Percentiles rank a stretch among this genome's conserved stretches.
Conservation (phyloP, 2,329 filamentous ascomycete genomes). For the Anisogramma anomala region DNA sequence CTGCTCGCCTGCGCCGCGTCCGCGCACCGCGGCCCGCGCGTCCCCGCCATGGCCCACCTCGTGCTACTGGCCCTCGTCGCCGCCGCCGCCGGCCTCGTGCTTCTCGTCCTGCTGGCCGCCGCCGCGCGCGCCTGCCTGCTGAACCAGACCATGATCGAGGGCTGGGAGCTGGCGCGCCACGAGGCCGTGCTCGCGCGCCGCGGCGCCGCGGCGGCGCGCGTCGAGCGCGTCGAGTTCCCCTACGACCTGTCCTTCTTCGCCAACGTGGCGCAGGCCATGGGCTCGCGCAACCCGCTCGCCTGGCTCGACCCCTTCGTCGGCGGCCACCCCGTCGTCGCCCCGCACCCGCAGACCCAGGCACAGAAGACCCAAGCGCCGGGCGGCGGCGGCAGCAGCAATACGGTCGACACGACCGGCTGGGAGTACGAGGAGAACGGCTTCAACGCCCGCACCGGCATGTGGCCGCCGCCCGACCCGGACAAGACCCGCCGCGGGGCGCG, state of each 20-base stretch:
- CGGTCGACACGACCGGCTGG: conserved; percentile 35
- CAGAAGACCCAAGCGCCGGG: no score
- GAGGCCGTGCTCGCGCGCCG: conserved; percentile 41
- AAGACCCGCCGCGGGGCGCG: conserved; percentile 37
- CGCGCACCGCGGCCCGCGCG: conserved; percentile 59
- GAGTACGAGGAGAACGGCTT: conserved; percentile 66
- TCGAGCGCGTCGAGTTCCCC: conserved; percentile 63
- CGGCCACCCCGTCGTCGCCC: conserved; percentile 29
- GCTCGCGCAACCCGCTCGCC: conserved; percentile 48
- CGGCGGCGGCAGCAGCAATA: no score
- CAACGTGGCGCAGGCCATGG: conserved; percentile 69
- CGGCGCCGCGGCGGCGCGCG: conserved; percentile 25
- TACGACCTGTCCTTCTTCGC: conserved; percentile 67
- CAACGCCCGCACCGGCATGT: conserved; percentile 49
- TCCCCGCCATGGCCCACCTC: conserved; percentile 47
- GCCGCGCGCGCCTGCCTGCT: conserved; percentile 49
- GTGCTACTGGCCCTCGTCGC: conserved; percentile 48
- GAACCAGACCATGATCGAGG: conserved; percentile 72
- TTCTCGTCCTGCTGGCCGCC: conserved; percentile 54
- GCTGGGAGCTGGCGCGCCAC: conserved; percentile 60
- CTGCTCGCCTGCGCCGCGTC: conserved; percentile 55
- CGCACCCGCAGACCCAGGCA: no score
- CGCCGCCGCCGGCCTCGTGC: conserved; percentile 46
- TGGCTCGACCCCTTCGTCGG: conserved; percentile 62
- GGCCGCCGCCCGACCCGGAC: conserved; percentile 54